These are phyloP conservation scores for Calophaca sinica DNA, from an alignment of 306 rosid species.

Conservation along the genomic window DNA sequence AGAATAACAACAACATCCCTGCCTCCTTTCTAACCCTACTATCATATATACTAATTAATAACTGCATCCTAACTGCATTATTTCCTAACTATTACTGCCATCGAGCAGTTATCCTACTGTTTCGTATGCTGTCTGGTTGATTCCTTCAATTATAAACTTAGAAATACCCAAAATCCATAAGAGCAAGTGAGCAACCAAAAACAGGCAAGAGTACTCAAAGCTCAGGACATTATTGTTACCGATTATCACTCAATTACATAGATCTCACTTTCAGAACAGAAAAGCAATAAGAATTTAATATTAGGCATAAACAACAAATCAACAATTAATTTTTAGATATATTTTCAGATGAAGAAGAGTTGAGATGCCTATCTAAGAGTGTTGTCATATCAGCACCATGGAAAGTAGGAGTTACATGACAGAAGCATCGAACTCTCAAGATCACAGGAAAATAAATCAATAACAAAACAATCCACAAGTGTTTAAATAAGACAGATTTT, in stretches of 20 bases:
- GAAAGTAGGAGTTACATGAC: conserved; percentile 32
- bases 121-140: background rate
- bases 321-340: conserved; percentile 14
- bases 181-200: background rate
- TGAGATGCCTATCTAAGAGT: conserved; percentile 8
- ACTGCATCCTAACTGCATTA: background rate
- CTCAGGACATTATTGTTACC: background rate
- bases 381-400: background rate
- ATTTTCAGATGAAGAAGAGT: conserved; percentile 14
- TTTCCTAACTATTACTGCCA: background rate
- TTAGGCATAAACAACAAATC: conserved; percentile 21
- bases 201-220: background rate
- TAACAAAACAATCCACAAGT: conserved; percentile 10
- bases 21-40: background rate
- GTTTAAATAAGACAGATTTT: background rate
- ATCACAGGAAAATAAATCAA: conserved; percentile 23
- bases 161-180: conserved; percentile 6
- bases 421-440: conserved; percentile 20
- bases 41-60: background rate
- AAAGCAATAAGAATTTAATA: conserved; percentile 14
- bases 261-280: conserved; percentile 39
- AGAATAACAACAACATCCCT: background rate
- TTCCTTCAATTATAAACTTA: conserved; percentile 1
- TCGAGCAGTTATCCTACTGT: no score
- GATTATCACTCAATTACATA: conserved; percentile 4